These are phyloP conservation scores for Aspergillus sp. DNA, from an alignment of 2,329 filamentous ascomycete species.

Conservation along the genomic window DNA sequence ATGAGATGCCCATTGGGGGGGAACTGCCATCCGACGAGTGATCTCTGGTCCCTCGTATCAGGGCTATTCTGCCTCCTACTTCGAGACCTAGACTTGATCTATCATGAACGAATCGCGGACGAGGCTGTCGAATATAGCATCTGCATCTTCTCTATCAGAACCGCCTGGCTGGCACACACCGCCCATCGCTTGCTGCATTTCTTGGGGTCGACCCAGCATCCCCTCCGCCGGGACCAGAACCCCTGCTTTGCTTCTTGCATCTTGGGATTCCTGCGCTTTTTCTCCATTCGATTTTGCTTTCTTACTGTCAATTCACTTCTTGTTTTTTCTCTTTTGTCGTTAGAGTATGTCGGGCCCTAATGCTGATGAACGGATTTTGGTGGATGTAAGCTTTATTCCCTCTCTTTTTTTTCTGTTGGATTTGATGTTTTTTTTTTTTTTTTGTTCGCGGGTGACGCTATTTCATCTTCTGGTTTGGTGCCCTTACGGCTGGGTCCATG, in stretches of 20 bases:
- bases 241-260: conserved; percentile 5
- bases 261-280: conserved; percentile 3
- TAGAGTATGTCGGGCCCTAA: conserved; percentile 24
- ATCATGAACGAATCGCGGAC: no score
- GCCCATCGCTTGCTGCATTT: neutral
- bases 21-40: no score
- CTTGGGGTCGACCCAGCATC: conserved; percentile 6
- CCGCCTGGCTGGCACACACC: conserved; percentile 3
- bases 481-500: no score
- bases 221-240: conserved; percentile 12
- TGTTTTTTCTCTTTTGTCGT: neutral
- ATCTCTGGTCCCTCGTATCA: no score
- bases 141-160: no score
- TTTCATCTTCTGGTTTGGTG: neutral
- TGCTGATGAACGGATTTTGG: conserved; percentile 24
- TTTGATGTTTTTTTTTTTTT: neutral
- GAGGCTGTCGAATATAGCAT: no score
- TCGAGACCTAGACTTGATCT: no score
- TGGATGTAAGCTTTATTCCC: conserved; percentile 23
- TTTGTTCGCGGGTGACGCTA: neutral
- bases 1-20: no score
- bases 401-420: neutral
- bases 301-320: neutral
- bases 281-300: conserved; percentile 3
- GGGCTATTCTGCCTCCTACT: no score